Percentiles rank a stretch among this genome's conserved stretches.
phyloP scores from a whole-genome alignment of 257 asterid genomes.

The Lycium ferocissimum region DNA sequence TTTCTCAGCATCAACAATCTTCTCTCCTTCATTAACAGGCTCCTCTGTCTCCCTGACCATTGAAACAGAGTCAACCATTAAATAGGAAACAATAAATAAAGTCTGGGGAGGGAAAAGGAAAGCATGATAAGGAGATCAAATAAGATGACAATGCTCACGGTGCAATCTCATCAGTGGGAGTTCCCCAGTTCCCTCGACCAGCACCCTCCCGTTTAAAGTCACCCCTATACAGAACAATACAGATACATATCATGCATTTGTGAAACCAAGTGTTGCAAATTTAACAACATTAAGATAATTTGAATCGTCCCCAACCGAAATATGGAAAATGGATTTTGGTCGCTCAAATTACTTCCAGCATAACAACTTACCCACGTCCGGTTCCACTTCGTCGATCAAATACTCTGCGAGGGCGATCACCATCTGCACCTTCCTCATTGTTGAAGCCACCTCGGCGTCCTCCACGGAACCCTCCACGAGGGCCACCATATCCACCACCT shows the following conservation, averaged over 20 bases:
- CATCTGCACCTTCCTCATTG: slow-evolving; percentile 43
- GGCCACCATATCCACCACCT: slow-evolving; percentile 37
- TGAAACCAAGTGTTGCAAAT: not conserved
- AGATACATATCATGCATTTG: not conserved
- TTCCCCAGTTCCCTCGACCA: slow-evolving; percentile 80
- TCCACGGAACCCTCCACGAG: slow-evolving; percentile 49
- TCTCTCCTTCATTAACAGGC: slow-evolving; percentile 51
- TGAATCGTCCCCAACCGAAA: not conserved
- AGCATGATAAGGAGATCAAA: not conserved
- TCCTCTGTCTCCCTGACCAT: slow-evolving; percentile 55
- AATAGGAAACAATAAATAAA: not conserved
- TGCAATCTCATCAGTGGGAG: slow-evolving; percentile 54
- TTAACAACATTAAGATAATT: not conserved
- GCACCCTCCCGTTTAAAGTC: slow-evolving; percentile 73
- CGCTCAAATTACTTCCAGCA: not conserved
- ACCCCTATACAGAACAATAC: slow-evolving; percentile 36
- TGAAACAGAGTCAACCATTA: slow-evolving; percentile 11
- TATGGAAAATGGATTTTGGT: not conserved
- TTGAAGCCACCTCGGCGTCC: slow-evolving; percentile 47
- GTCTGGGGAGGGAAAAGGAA: not conserved
- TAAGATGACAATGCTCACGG: slow-evolving; percentile 47
- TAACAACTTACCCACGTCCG: slow-evolving; percentile 45
- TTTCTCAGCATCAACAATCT: slow-evolving; percentile 56
- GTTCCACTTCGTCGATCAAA: slow-evolving; percentile 53
- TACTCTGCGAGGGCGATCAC: slow-evolving; percentile 39